These are phyloP conservation scores for Pyrenopolyporus hunteri DNA, from an alignment of 495 filamentous ascomycete genomes.

Conservation along the genomic window DNA sequence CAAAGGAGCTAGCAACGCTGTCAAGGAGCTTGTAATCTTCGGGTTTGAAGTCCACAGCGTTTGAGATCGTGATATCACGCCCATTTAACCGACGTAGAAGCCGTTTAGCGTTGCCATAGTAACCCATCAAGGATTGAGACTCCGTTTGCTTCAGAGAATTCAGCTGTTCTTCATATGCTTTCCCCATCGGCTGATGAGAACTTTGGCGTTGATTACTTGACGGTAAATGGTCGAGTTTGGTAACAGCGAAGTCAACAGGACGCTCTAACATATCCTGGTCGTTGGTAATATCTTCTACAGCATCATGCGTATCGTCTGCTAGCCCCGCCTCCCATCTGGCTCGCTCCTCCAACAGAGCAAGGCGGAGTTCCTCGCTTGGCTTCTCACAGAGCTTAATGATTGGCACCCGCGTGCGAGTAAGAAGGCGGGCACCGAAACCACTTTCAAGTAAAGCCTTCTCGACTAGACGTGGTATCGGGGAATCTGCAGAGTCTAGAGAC, in stretches of 20 bases:
- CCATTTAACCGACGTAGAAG: constrained; percentile 53
- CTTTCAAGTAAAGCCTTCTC: constrained; percentile 72
- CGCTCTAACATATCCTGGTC: constrained; percentile 32
- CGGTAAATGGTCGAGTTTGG: neutral
- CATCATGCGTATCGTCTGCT: constrained; percentile 46
- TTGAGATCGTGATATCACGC: constrained; percentile 53
- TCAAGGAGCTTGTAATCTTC: constrained; percentile 52
- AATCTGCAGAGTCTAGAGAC: constrained; percentile 56
- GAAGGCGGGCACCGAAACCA: constrained; percentile 70
- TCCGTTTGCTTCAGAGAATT: constrained; percentile 47
- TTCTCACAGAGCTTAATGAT: constrained; percentile 82
- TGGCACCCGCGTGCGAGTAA: constrained; percentile 76
- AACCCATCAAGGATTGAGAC: constrained; percentile 45
- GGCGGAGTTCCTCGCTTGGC: constrained; percentile 59
- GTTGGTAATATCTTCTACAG: constrained; percentile 47
- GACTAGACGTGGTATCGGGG: constrained; percentile 66
- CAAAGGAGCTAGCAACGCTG: constrained; percentile 53
- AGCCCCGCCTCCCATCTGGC: constrained; percentile 63
- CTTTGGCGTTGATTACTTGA: neutral
- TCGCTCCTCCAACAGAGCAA: constrained; percentile 60
- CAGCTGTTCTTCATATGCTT: constrained; percentile 41
- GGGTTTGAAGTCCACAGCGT: constrained; percentile 41
- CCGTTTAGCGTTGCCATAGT: constrained; percentile 52
- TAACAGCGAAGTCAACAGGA: neutral
- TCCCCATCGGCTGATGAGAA: constrained; percentile 10